These are phyloP conservation scores for Boechera divaricarpa DNA, from an alignment of 345 rosid genomes.

Conservation along the genomic window DNA sequence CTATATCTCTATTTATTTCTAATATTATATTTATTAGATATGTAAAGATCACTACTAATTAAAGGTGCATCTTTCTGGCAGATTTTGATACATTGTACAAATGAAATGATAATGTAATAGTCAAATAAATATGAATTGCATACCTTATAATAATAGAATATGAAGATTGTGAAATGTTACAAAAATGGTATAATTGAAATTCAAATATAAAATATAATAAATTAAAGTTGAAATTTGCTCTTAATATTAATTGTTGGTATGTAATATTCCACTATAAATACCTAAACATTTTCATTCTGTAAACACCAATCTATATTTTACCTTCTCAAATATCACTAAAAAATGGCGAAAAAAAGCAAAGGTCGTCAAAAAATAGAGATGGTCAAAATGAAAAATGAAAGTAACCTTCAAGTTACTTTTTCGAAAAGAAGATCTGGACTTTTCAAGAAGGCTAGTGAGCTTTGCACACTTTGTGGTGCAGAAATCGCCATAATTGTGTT, in stretches of 20 bases:
- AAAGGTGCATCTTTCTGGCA: conserved; percentile 15
- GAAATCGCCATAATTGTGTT: conserved; percentile 30
- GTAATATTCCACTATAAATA: conserved; percentile 15
- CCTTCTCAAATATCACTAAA: background rate
- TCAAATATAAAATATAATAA: conserved; percentile 21
- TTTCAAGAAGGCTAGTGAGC: conserved; percentile 44
- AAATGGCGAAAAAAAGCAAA: conserved; percentile 47
- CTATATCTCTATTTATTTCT: background rate
- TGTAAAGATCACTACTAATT: background rate
- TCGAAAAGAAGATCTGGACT: conserved; percentile 42
- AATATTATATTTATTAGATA: background rate
- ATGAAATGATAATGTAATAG: conserved; percentile 13
- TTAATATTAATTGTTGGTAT: background rate
- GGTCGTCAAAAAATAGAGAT: conserved; percentile 42
- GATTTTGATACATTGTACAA: conserved; percentile 38
- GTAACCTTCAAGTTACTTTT: conserved; percentile 43
- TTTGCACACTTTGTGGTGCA: conserved; percentile 42
- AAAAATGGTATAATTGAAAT: conserved; percentile 17
- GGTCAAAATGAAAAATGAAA: conserved; percentile 38
- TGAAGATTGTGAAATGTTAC: conserved; percentile 5
- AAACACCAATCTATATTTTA: conserved; percentile 1
- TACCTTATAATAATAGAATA: conserved; percentile 37
- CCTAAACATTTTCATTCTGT: background rate
- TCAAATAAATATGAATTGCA: conserved; percentile 26
- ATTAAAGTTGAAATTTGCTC: background rate